Evolutionary conservation across 2,329 filamentous ascomycete genomes (phyloP), one percentile per base, ranked within the genome.

Genomic region (Sporothrix mexicana): DNA sequence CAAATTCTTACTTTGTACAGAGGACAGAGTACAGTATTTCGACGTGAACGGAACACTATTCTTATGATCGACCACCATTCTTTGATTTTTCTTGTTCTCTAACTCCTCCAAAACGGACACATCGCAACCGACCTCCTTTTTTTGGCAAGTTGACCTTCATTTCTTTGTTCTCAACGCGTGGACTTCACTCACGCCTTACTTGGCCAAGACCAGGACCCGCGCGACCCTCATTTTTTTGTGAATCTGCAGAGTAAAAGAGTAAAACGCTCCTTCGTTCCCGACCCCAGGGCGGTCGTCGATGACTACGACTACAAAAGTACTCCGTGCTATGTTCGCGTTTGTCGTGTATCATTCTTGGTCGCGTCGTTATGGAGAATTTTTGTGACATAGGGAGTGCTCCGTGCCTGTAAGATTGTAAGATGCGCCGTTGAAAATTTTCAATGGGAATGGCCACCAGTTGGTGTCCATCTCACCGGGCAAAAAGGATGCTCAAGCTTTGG

Each of bases 111-210:
- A 36, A 36, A 36, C 30, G 30, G 30, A 36, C 30, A 36, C 5
- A 4, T 12, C 23, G 20, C 20, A 20, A 55, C 25, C 5, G 15
- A 55, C 51, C 20, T 55, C 51, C 51, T 55, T 55, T 55, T 55
- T 36, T 25, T 57, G 9, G 36, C 45, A 45, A 25, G 61, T 12
- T 41, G 36, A 45, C 41, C 61, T 45, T 47, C 1, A 43, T 69
- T 69, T 69, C 66, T 69, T 69, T 69, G 47, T 69, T 55, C 59
- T 30, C 41, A 66, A 47, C 30, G 17, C 17, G n/a, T 45, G 17
- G n/a, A 36, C 53, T 23, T 64, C 59, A 64, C 59, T 17, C 61
- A 66, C 59, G 47, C 61, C 41, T 17, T 5, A 20, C 61, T 66
- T 66, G 17, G 36, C 59, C 20, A 43, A 55, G 51, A 25, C 59